These are phyloP conservation scores for Lepraria neglecta DNA, from an alignment of 495 filamentous ascomycete species.

Conservation along the genomic window DNA sequence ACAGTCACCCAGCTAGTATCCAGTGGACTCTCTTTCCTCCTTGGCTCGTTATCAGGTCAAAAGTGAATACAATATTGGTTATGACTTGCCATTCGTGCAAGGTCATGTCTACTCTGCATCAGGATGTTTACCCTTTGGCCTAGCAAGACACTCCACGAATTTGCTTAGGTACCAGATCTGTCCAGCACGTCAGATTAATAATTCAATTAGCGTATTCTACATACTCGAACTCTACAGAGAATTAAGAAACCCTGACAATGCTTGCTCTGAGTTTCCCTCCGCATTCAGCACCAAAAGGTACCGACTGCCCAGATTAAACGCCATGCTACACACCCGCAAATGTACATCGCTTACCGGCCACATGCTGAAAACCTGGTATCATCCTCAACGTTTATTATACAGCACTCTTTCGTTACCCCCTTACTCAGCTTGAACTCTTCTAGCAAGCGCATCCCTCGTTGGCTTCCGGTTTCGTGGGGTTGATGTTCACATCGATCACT, in stretches of 20 bases:
- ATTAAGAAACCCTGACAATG: neutral
- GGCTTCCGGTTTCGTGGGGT: constrained; percentile 56
- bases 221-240: neutral
- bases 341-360: neutral
- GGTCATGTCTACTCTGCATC: no score
- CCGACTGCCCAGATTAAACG: constrained; percentile 6
- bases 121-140: no score
- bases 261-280: neutral
- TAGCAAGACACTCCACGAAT: neutral
- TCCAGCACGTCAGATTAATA: neutral
- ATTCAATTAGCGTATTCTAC: neutral
- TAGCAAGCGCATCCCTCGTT: constrained; percentile 84
- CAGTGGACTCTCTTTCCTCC: no score
- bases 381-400: constrained; percentile 10
- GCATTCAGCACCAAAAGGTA: neutral
- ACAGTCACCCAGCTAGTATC: no score
- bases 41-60: no score
- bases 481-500: constrained; percentile 97
- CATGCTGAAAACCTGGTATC: constrained; percentile 13
- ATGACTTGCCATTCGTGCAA: no score
- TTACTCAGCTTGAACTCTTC: constrained; percentile 1
- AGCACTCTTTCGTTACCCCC: neutral
- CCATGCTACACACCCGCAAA: constrained; percentile 13
- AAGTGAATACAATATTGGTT: no score
- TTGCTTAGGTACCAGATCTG: neutral